These are phyloP conservation scores for Backusella morwellensis DNA, from an alignment of 192 early-diverging fungal genomes.

Conservation along the genomic window DNA sequence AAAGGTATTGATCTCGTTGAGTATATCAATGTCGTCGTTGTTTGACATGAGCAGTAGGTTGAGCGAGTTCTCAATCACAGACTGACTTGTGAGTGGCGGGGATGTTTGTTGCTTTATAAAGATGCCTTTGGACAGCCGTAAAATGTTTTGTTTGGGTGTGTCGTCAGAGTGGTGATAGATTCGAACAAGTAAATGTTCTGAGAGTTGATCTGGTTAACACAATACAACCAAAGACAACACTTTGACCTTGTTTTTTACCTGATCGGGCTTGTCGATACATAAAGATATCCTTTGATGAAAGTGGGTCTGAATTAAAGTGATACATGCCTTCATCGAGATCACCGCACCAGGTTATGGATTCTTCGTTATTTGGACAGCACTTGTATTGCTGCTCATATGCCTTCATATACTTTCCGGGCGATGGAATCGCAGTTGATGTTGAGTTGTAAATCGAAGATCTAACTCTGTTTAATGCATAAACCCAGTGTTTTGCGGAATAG, in stretches of 20 bases:
- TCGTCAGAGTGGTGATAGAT: neutral
- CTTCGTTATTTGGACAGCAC: neutral
- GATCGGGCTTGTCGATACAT: neutral
- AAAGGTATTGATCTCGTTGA: neutral
- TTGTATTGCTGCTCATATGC: neutral
- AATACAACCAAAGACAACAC: too few relatives aligned
- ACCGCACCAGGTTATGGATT: neutral
- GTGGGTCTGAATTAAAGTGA: neutral
- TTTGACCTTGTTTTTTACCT: too few relatives aligned
- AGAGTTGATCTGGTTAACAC: too few relatives aligned
- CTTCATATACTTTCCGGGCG: neutral
- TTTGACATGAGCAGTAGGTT: neutral
- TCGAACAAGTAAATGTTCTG: neutral
- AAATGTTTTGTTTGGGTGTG: neutral
- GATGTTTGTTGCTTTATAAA: neutral
- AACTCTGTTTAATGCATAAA: neutral
- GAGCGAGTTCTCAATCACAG: neutral
- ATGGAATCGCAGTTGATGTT: neutral
- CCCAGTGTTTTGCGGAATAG: neutral
- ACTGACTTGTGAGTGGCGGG: too few relatives aligned
- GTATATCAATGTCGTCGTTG: neutral
- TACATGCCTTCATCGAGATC: neutral
- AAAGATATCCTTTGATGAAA: neutral
- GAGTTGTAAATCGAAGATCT: neutral
- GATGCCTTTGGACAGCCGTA: neutral